phyloP scores from a whole-genome alignment of 148 eudicot genomes.

The Mesembryanthemum crystallinum region DNA sequence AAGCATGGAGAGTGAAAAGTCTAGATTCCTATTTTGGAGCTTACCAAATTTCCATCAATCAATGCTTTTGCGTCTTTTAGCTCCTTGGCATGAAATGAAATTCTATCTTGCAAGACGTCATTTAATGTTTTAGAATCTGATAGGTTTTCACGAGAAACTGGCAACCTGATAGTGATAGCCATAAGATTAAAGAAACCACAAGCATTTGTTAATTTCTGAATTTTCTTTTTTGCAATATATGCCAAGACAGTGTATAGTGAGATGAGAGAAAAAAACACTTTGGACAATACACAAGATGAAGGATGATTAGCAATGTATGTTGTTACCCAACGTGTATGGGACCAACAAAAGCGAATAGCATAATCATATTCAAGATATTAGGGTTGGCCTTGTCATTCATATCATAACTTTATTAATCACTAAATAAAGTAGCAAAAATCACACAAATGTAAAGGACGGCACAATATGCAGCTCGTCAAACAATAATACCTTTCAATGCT shows the following conservation, averaged over 20 bases:
- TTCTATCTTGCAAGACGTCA: conserved; percentile 56
- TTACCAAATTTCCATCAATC: conserved; percentile 80
- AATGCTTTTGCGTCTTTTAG: conserved; percentile 66
- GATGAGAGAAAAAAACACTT: background rate
- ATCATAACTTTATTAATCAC: background rate
- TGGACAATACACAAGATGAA: background rate
- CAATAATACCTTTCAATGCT: background rate
- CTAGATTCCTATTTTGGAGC: conserved; percentile 11
- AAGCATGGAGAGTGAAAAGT: background rate
- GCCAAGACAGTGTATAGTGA: background rate
- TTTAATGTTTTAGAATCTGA: conserved; percentile 41
- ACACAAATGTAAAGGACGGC: background rate
- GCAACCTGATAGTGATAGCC: conserved; percentile 50
- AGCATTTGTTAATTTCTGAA: background rate
- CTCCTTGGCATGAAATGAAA: conserved; percentile 63
- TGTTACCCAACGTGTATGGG: background rate
- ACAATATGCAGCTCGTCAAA: no score
- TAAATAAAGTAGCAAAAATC: background rate
- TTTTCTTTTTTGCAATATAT: background rate
- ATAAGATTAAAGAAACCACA: conserved; percentile 11
- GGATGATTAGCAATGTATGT: background rate
- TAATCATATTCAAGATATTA: background rate
- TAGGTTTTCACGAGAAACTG: conserved; percentile 47
- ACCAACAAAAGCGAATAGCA: background rate
- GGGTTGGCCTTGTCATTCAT: background rate